Percentiles rank a stretch among this genome's conserved stretches.
phyloP scores from a whole-genome alignment of 164 flowering plant species.

The Vitis labrusca region DNA sequence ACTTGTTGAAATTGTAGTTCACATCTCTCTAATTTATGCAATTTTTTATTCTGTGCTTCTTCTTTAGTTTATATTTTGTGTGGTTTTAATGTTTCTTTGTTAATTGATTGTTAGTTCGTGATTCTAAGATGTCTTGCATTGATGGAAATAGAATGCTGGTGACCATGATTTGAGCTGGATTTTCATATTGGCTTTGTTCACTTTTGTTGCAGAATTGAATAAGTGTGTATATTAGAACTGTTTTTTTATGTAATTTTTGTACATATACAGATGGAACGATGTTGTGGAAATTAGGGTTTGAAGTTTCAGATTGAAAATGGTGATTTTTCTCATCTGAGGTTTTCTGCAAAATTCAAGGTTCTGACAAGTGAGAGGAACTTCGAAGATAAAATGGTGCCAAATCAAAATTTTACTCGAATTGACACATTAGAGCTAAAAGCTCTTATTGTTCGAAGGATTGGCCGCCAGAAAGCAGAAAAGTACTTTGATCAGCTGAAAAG shows the following conservation, averaged over 20 bases:
- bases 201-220: neutral
- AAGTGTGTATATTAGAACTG: neutral
- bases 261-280: constrained; percentile 2
- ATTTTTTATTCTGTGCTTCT: neutral
- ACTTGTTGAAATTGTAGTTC: neutral
- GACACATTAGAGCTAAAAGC: constrained; percentile 65
- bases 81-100: no score
- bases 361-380: constrained; percentile 13
- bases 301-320: constrained; percentile 13
- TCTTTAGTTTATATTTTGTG: neutral
- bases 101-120: neutral
- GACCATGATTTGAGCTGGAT: constrained; percentile 20
- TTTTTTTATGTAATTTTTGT: constrained; percentile 9
- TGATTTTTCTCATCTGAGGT: constrained; percentile 7
- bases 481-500: constrained; percentile 60
- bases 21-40: neutral
- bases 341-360: neutral
- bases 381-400: constrained; percentile 36
- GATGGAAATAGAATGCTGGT: neutral
- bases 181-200: constrained; percentile 16
- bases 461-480: constrained; percentile 57
- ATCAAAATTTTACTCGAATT: constrained; percentile 39
- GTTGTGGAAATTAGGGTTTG: constrained; percentile 27
- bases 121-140: neutral
- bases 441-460: constrained; percentile 50